A percentile compares a stretch with the other conserved stretches of the same genome.
phyloP scores from a whole-genome alignment of 2,329 filamentous ascomycete genomes.

The Phialophora chinensis region DNA sequence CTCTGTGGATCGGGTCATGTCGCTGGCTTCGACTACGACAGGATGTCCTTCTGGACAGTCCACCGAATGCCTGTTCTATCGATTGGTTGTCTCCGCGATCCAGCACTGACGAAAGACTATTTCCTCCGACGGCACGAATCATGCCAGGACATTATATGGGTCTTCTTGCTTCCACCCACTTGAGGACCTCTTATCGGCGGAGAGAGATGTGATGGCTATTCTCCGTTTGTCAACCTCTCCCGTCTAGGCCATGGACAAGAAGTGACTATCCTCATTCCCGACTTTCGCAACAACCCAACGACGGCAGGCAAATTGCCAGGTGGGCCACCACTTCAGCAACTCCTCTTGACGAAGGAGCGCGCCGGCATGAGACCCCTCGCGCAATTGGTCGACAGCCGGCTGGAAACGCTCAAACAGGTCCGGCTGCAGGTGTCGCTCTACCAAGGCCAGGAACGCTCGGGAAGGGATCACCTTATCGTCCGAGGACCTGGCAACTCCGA shows the following conservation, averaged over 20 bases:
- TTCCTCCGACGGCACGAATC: background rate
- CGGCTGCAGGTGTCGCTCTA: background rate
- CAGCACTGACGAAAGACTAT: background rate
- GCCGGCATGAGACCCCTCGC: background rate
- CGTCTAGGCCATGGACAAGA: background rate
- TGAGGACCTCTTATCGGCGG: background rate
- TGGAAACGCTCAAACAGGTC: background rate
- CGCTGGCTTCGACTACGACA: background rate
- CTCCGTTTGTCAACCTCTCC: background rate
- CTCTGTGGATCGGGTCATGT: background rate
- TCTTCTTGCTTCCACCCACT: background rate
- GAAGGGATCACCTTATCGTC: slow-evolving; percentile 1
- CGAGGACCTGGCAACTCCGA: background rate
- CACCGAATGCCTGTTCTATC: background rate
- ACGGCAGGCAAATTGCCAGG: background rate
- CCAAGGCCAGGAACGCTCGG: background rate
- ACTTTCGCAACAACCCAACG: background rate
- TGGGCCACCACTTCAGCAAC: background rate
- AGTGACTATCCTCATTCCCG: background rate
- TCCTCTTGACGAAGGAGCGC: background rate
- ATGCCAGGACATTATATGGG: background rate
- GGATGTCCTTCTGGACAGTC: background rate
- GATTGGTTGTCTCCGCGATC: background rate
- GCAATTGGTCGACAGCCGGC: background rate
- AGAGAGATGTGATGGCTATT: background rate